phyloP scores from a whole-genome alignment of 495 filamentous ascomycete species.

The Talaromyces borbonicus region DNA sequence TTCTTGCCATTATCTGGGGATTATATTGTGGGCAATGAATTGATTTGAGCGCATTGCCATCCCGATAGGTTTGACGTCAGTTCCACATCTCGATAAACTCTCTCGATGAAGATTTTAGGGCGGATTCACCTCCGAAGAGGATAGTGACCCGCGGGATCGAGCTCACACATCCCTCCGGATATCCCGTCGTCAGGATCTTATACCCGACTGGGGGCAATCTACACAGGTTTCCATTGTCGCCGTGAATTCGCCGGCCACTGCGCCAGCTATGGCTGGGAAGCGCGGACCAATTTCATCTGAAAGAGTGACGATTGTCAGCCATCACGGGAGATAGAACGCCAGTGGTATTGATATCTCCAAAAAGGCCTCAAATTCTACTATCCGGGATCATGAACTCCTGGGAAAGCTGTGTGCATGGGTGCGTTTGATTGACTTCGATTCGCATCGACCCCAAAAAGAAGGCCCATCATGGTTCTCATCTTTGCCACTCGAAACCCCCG shows the following conservation, averaged over 20 bases:
- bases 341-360: no score
- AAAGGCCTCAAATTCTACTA: no score
- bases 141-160: neutral
- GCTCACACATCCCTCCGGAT: neutral
- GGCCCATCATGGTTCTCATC: no score
- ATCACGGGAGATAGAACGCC: no score
- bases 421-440: no score
- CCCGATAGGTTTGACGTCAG: slow-evolving; percentile 7
- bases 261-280: neutral
- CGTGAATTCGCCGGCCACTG: neutral
- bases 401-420: no score
- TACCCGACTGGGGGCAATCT: no score
- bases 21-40: slow-evolving; percentile 5
- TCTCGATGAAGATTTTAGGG: neutral
- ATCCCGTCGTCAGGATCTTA: neutral
- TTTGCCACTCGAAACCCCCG: no score
- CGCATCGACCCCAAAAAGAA: no score
- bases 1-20: slow-evolving; percentile 4
- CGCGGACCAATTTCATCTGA: slow-evolving; percentile 1
- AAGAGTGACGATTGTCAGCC: neutral
- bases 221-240: neutral
- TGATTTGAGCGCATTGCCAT: slow-evolving; percentile 6
- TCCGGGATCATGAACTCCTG: no score
- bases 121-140: slow-evolving; percentile 2
- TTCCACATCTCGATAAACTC: slow-evolving; percentile 2